Conservation (phyloP, 2,329 filamentous ascomycete species). For the Cryphonectria parasitica region DNA sequence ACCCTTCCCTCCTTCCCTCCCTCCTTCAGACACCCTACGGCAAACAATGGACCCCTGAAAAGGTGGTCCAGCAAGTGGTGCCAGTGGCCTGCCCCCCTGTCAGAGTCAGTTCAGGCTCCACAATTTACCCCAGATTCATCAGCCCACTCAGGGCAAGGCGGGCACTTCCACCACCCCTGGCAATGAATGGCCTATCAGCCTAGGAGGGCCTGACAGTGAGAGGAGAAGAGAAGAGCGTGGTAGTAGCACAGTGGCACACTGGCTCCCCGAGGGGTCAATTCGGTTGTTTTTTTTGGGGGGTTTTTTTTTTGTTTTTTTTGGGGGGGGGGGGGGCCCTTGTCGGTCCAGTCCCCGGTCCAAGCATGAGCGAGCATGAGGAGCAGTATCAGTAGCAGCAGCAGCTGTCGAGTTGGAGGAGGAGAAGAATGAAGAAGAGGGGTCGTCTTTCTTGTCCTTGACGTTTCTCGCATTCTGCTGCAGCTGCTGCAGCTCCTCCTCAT, state of each 20-base stretch:
- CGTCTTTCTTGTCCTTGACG: not conserved
- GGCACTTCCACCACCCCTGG: constrained; percentile 22
- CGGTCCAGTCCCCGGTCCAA: not conserved
- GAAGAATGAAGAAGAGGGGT: not conserved
- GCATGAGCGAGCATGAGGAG: not conserved
- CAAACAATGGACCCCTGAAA: not conserved
- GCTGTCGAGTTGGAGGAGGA: not conserved
- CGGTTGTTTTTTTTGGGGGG: too few relatives aligned
- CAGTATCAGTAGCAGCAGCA: not conserved
- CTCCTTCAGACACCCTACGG: not conserved
- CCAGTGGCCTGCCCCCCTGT: constrained; percentile 4
- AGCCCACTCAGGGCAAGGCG: constrained; percentile 25
- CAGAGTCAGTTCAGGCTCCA: constrained; percentile 24
- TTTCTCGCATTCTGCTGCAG: not conserved
- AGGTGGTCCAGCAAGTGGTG: not conserved
- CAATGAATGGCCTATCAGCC: not conserved
- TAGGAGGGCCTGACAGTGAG: not conserved
- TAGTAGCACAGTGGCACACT: constrained; percentile 6
- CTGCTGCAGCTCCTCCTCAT: not conserved
- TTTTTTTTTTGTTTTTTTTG: too few relatives aligned
- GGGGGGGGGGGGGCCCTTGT: not conserved
- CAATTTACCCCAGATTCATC: constrained; percentile 31
- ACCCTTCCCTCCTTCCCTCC: not conserved
- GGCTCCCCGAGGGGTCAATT: constrained; percentile 14
- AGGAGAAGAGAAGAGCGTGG: not conserved